Percentiles rank a stretch among this genome's conserved stretches.
Conservation (phyloP, 345 rosid genomes). For the Leavenworthia alabamica region DNA sequence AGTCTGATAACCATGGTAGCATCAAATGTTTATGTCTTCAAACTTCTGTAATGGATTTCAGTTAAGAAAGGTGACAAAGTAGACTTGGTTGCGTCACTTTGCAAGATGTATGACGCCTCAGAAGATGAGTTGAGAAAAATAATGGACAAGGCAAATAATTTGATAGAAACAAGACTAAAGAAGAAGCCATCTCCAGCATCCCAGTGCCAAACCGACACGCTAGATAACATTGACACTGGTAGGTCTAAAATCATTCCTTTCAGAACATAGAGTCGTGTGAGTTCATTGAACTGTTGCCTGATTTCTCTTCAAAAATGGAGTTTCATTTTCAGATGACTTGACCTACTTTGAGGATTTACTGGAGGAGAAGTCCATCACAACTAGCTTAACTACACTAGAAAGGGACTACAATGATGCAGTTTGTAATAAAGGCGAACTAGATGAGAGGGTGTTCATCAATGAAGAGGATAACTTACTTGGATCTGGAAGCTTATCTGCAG, state of each 20-base stretch:
- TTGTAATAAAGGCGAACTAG: conserved; percentile 59
- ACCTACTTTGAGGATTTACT: conserved; percentile 74
- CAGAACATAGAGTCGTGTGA: not conserved
- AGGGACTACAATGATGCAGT: conserved; percentile 65
- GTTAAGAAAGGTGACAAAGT: conserved; percentile 67
- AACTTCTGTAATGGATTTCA: conserved; percentile 30
- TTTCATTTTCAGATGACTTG: conserved; percentile 65
- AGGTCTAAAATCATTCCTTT: conserved; percentile 20
- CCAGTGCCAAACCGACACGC: conserved; percentile 51
- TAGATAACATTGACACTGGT: conserved; percentile 63
- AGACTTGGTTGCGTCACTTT: conserved; percentile 80
- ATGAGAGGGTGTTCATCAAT: conserved; percentile 76
- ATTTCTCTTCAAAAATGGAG: not conserved
- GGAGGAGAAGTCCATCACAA: conserved; percentile 65
- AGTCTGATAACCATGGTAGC: not conserved
- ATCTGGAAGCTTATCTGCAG: conserved; percentile 50
- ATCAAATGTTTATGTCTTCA: not conserved
- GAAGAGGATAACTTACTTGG: conserved; percentile 86
- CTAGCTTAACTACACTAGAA: conserved; percentile 59
- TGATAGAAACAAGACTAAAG: conserved; percentile 59
- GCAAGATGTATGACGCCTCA: conserved; percentile 67
- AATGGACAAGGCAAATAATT: conserved; percentile 57
- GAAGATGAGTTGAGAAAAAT: conserved; percentile 72
- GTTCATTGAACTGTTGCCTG: conserved; percentile 10
- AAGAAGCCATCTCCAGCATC: conserved; percentile 57